phyloP scores from a whole-genome alignment of 306 rosid species.

The Cucurbita argyrosperma region DNA sequence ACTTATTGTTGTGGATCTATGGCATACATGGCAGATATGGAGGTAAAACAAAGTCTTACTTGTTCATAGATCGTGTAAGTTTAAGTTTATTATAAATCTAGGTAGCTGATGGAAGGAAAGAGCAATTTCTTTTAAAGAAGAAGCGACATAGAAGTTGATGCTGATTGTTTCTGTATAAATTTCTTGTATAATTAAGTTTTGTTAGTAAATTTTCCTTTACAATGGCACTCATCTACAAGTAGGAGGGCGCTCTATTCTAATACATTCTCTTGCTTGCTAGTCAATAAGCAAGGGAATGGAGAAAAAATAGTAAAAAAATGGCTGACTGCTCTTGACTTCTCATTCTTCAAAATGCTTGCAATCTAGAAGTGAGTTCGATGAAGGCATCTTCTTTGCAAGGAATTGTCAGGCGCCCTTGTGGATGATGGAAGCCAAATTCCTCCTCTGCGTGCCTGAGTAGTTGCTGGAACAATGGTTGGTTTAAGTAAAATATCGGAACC shows the following conservation, averaged over 20 bases:
- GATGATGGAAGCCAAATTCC: constrained; percentile 33
- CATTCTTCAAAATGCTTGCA: neutral
- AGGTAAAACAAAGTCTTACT: no score
- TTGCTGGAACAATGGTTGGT: constrained; percentile 10
- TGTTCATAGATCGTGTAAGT: no score
- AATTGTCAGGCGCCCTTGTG: constrained; percentile 33
- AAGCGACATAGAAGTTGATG: neutral
- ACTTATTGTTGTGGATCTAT: no score
- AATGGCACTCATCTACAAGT: neutral
- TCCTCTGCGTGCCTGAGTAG: constrained; percentile 17
- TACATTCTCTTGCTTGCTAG: neutral
- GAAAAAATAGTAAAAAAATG: neutral
- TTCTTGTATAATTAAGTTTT: neutral
- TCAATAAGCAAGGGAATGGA: neutral
- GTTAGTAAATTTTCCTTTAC: neutral
- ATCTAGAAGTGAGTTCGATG: constrained; percentile 13
- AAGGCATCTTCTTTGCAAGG: constrained; percentile 33
- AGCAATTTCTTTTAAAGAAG: neutral
- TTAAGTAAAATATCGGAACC: constrained; percentile 17
- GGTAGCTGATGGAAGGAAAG: no score
- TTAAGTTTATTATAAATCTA: no score
- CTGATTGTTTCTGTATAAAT: neutral
- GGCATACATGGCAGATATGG: no score
- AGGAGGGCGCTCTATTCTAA: neutral
- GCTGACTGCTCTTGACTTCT: neutral